phyloP scores from a whole-genome alignment of 2,329 filamentous ascomycete genomes.

The Penicillium sp. region DNA sequence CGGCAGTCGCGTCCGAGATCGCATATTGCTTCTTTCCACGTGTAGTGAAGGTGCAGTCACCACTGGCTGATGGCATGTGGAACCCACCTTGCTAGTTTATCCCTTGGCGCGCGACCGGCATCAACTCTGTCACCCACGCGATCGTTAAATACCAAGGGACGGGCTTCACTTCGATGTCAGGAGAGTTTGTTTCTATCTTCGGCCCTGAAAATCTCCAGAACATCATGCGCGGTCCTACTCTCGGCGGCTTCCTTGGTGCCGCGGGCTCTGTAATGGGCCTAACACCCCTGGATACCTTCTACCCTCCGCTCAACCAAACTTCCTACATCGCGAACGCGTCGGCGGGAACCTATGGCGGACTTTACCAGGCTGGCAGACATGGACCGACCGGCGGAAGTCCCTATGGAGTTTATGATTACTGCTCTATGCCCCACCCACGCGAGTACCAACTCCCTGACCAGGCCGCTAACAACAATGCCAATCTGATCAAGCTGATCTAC shows the following conservation, averaged over 20 bases:
- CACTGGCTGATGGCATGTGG: constrained; percentile 14
- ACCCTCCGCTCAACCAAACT: constrained; percentile 44
- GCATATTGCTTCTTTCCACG: constrained; percentile 15
- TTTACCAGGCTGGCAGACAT: constrained; percentile 35
- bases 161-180: background rate
- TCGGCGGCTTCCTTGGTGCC: constrained; percentile 9
- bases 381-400: constrained; percentile 25
- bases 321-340: constrained; percentile 42
- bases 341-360: constrained; percentile 42
- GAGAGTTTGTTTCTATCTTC: background rate
- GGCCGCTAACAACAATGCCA: constrained; percentile 32
- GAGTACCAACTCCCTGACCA: constrained; percentile 38
- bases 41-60: constrained; percentile 11
- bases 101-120: constrained; percentile 6
- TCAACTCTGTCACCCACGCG: background rate
- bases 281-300: constrained; percentile 34
- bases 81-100: background rate
- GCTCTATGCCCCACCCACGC: constrained; percentile 46
- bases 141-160: constrained; percentile 5
- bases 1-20: background rate
- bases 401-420: constrained; percentile 45
- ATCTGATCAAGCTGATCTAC: constrained; percentile 45
- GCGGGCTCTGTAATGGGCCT: constrained; percentile 13
- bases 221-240: constrained; percentile 15
- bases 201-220: background rate